Evolutionary conservation across 176 grass and related monocot genomes (phyloP).

Genomic region (Coix lacrymajobi): DNA sequence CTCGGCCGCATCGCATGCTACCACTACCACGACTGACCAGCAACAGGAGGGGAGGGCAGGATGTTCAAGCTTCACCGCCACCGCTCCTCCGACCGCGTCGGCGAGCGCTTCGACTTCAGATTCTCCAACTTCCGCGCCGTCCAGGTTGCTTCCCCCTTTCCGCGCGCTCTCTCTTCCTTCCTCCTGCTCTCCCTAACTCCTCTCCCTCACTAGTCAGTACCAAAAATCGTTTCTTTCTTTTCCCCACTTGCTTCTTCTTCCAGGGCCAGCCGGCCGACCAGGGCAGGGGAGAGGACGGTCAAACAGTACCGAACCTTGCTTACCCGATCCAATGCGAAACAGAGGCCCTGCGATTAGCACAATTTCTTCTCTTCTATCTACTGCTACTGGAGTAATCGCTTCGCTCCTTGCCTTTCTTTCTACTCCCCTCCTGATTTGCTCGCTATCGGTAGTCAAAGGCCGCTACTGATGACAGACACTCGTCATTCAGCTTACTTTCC

Average conservation of each 20-base stretch:
- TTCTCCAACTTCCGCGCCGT: constrained; percentile 80
- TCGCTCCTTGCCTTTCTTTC: not conserved
- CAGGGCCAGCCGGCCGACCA: no score
- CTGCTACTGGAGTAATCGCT: not conserved
- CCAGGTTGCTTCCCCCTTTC: constrained; percentile 43
- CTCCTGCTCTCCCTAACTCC: not conserved
- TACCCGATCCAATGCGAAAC: not conserved
- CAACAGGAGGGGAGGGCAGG: not conserved
- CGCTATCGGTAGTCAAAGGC: no score
- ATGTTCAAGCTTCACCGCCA: constrained; percentile 99
- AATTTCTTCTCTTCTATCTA: not conserved
- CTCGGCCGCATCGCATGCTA: not conserved
- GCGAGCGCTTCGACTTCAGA: constrained; percentile 85
- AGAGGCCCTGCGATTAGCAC: not conserved
- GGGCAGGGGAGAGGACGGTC: no score
- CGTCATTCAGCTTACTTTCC: not conserved
- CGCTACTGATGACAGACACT: not conserved
- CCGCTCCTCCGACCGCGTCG: constrained; percentile 63
- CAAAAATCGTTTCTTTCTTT: not conserved
- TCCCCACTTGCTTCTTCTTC: no score
- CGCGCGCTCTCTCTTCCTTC: accelerated
- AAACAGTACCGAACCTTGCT: not conserved
- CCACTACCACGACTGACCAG: not conserved
- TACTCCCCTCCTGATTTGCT: not conserved
- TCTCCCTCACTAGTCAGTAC: not conserved